A percentile compares a stretch with the other conserved stretches of the same genome.
Evolutionary conservation across 1,139 yeast genomes (phyloP).

Genomic region (Kurtzmaniella natalensis): DNA sequence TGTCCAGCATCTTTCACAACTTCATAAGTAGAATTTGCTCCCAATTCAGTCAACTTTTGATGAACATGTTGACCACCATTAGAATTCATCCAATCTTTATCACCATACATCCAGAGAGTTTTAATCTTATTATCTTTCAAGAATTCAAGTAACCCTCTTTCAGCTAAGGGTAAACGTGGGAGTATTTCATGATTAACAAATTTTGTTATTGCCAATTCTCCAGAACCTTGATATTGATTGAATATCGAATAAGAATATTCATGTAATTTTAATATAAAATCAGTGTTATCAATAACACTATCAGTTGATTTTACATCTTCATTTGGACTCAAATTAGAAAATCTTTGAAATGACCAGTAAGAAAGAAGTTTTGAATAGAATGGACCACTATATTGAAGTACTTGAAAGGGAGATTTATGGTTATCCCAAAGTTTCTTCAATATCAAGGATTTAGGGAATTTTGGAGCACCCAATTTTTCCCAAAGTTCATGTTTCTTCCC

Average conservation of each 20-base stretch:
- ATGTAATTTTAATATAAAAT: conserved; percentile 35
- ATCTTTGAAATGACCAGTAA: conserved; percentile 41
- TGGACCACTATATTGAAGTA: conserved; percentile 37
- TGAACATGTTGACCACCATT: conserved; percentile 37
- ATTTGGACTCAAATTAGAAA: conserved; percentile 25
- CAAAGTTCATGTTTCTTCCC: conserved; percentile 20
- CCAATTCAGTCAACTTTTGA: conserved; percentile 19
- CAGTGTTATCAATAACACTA: conserved; percentile 10
- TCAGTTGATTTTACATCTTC: conserved; percentile 2
- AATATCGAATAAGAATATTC: conserved; percentile 40
- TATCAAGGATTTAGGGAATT: conserved; percentile 33
- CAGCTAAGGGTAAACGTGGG: conserved; percentile 38
- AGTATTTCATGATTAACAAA: conserved; percentile 39
- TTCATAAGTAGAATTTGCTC: conserved; percentile 16
- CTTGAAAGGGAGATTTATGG: conserved; percentile 38
- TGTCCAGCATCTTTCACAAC: conserved; percentile 39
- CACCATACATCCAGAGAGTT: conserved; percentile 39
- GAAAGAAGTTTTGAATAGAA: conserved; percentile 39
- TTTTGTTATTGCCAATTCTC: conserved; percentile 43
- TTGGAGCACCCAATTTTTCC: conserved; percentile 36
- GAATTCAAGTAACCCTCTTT: conserved; percentile 34
- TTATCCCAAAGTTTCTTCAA: conserved; percentile 35
- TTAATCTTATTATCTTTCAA: conserved; percentile 21
- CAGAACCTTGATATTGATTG: conserved; percentile 43
- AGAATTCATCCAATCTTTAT: conserved; percentile 43